phyloP scores from a whole-genome alignment of 2,329 filamentous ascomycete species.

The Phialophora expanda region DNA sequence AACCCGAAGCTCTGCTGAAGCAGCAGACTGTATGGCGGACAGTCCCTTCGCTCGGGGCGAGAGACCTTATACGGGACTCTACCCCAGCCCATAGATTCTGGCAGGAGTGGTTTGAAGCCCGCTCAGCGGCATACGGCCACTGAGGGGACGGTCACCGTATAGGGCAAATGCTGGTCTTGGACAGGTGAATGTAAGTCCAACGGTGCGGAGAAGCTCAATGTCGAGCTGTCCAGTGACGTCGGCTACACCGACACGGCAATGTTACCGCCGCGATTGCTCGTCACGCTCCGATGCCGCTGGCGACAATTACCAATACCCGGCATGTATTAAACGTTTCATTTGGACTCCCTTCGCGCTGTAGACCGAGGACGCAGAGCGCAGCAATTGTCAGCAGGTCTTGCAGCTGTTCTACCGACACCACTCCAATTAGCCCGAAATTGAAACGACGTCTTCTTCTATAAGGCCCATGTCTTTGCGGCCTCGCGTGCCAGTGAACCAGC shows the following conservation, averaged over 20 bases:
- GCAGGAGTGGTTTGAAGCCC: background rate
- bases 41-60: no score
- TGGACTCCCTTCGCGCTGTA: background rate
- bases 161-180: background rate
- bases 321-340: background rate
- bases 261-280: background rate
- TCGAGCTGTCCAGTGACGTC: constrained; percentile 1
- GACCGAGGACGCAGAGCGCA: background rate
- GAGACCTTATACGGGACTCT: background rate
- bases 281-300: constrained; percentile 10
- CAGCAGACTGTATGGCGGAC: background rate
- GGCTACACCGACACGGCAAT: constrained; percentile 3
- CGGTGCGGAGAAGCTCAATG: constrained; percentile 11
- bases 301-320: constrained; percentile 1
- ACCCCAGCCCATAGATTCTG: background rate
- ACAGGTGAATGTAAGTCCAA: background rate
- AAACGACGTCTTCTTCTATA: background rate
- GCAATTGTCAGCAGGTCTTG: constrained; percentile 6
- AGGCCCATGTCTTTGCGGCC: constrained; percentile 16
- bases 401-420: background rate
- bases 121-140: background rate
- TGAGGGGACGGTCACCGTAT: background rate
- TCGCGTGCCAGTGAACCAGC: constrained; percentile 13
- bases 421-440: constrained; percentile 3
- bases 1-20: background rate